Evolutionary conservation across 176 grass and related monocot species (phyloP).

Genomic region (Phoenix dactylifera): DNA sequence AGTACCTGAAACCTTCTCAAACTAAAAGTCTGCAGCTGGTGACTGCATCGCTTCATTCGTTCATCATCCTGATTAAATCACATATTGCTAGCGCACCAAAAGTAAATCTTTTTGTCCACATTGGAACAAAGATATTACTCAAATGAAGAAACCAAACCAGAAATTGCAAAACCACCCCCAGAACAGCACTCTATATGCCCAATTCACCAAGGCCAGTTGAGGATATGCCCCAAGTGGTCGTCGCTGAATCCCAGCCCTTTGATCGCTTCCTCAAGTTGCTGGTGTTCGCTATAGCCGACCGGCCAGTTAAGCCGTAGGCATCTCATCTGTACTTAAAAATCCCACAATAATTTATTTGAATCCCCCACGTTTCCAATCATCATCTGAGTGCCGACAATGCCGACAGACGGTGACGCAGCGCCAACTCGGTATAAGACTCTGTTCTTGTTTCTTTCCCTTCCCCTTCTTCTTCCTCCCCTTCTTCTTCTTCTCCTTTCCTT

Average conservation of each 20-base stretch:
- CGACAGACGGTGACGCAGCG: conserved; percentile 48
- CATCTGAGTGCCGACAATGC: conserved; percentile 37
- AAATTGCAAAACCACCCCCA: neutral
- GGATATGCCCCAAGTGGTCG: too few relatives aligned
- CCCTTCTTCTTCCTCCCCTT: neutral
- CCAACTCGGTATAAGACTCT: conserved; percentile 30
- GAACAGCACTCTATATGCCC: neutral
- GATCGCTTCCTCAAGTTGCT: neutral
- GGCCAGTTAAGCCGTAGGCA: conserved; percentile 18
- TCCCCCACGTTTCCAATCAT: conserved; percentile 49
- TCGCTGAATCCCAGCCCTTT: too few relatives aligned
- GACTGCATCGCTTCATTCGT: conserved; percentile 10
- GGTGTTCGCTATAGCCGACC: neutral
- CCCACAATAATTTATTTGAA: conserved; percentile 25
- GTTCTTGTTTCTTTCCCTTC: too few relatives aligned
- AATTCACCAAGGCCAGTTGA: too few relatives aligned
- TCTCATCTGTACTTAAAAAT: conserved; percentile 22
- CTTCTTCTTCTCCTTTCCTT: neutral
- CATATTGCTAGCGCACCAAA: neutral
- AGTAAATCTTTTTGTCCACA: neutral
- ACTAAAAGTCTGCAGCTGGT: neutral
- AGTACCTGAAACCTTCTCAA: conserved; percentile 12
- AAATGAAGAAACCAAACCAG: too few relatives aligned
- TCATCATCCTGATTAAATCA: conserved; percentile 3
- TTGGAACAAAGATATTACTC: too few relatives aligned